Evolutionary conservation across 768 basidiomycete genomes (phyloP).

Genomic region (Hemileccinum rubropunctum): DNA sequence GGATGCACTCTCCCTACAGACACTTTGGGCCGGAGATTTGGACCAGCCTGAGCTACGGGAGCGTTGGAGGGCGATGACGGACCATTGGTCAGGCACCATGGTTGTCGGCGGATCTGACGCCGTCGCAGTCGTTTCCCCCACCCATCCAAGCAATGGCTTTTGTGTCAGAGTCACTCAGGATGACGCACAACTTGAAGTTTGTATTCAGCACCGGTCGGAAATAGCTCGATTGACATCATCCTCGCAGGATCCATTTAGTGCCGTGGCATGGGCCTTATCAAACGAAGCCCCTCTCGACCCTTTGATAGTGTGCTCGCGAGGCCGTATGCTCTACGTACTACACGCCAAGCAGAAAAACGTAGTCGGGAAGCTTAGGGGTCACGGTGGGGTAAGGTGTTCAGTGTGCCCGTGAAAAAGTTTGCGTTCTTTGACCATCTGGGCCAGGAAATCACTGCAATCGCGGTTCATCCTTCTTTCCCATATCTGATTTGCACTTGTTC

Average conservation of each 20-base stretch:
- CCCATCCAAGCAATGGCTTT: conserved; percentile 17
- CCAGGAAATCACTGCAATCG: conserved; percentile 61
- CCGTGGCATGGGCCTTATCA: conserved; percentile 60
- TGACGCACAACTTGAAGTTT: conserved; percentile 16
- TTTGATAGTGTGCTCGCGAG: conserved; percentile 53
- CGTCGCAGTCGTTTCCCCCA: conserved; percentile 37
- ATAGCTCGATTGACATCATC: not conserved
- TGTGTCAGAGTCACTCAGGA: conserved; percentile 36
- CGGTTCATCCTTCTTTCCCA: conserved; percentile 56
- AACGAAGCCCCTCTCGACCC: conserved; percentile 48
- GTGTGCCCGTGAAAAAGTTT: not conserved
- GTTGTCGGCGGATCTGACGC: conserved; percentile 43
- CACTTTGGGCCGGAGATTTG: conserved; percentile 36
- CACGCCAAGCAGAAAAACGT: conserved; percentile 41
- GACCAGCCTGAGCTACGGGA: conserved; percentile 29
- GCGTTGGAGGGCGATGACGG: conserved; percentile 46
- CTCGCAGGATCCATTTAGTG: conserved; percentile 24
- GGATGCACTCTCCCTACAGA: conserved; percentile 35
- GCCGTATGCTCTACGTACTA: conserved; percentile 55
- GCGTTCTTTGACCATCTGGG: conserved; percentile 31
- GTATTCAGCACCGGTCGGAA: not conserved
- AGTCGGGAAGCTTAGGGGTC: conserved; percentile 56
- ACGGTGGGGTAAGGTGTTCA: conserved; percentile 61
- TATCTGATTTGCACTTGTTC: conserved; percentile 71
- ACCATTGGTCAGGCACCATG: conserved; percentile 49